Conservation (phyloP, 345 rosid genomes). For the Ceriops decandra region DNA sequence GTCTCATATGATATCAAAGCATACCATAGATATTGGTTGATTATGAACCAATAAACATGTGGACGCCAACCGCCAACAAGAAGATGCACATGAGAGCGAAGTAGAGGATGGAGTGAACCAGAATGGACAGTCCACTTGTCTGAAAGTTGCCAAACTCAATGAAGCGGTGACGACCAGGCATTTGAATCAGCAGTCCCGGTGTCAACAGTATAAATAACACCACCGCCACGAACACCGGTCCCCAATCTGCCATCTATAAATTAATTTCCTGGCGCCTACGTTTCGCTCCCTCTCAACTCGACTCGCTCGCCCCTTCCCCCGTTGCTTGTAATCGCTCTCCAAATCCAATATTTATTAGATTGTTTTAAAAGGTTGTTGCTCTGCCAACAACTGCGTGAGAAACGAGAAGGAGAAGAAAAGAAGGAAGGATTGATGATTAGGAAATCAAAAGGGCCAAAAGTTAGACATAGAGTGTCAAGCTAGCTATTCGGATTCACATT, state of each 20-base stretch:
- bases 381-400: too few species aligned
- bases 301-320: too few species aligned
- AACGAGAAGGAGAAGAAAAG: background rate
- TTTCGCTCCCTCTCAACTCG: background rate
- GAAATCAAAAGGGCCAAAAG: constrained; percentile 9
- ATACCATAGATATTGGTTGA: background rate
- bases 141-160: constrained; percentile 87
- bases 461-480: constrained; percentile 9
- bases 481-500: background rate
- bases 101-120: constrained; percentile 72
- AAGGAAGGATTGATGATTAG: constrained; percentile 14
- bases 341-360: too few species aligned
- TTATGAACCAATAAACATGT: constrained; percentile 57
- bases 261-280: too few species aligned
- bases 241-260: constrained; percentile 77
- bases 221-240: constrained; percentile 85
- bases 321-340: background rate
- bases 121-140: constrained; percentile 77
- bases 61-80: constrained; percentile 76
- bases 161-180: constrained; percentile 51
- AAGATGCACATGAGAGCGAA: constrained; percentile 79
- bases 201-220: constrained; percentile 71
- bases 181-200: constrained; percentile 79
- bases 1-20: too few species aligned
- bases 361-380: too few species aligned